Evolutionary conservation across 495 filamentous ascomycete genomes (phyloP).

Genomic region (Penicillium paxilli): DNA sequence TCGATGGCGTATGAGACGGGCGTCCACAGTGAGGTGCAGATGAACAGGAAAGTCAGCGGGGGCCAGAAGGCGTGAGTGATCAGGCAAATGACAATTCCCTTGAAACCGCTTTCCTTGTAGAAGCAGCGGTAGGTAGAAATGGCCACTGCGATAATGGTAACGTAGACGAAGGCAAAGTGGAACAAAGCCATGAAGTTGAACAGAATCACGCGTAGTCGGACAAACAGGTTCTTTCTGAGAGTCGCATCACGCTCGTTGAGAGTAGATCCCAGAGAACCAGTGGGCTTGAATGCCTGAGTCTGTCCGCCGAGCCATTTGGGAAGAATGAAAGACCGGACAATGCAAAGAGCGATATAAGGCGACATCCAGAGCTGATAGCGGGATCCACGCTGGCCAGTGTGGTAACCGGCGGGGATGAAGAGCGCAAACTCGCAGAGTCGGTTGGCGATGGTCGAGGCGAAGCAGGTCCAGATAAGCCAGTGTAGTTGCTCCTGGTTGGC

Average conservation of each 20-base stretch:
- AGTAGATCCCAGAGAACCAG: constrained; percentile 30
- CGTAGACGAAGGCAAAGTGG: constrained; percentile 40
- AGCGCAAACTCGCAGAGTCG: constrained; percentile 44
- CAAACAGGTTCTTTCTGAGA: constrained; percentile 27
- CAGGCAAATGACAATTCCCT: constrained; percentile 34
- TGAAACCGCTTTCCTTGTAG: constrained; percentile 21
- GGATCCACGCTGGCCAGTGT: constrained; percentile 41
- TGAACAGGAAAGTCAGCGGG: constrained; percentile 38
- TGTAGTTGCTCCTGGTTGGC: constrained; percentile 42
- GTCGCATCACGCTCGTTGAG: constrained; percentile 37
- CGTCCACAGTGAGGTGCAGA: constrained; percentile 37
- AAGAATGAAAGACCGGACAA: constrained; percentile 45
- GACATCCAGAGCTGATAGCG: constrained; percentile 48
- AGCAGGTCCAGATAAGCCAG: constrained; percentile 49
- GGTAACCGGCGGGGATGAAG: constrained; percentile 45
- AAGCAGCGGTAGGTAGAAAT: constrained; percentile 39
- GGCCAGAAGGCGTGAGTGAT: constrained; percentile 53
- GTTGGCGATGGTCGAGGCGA: constrained; percentile 38
- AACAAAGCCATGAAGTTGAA: constrained; percentile 39
- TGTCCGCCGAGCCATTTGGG: constrained; percentile 42
- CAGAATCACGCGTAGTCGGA: constrained; percentile 30
- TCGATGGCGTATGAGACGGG: constrained; percentile 45
- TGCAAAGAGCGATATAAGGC: constrained; percentile 43
- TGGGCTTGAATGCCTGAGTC: constrained; percentile 38
- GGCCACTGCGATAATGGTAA: constrained; percentile 37